A percentile compares a stretch with the other conserved stretches of the same genome.
Conservation (phyloP, 371 early-diverging fungal genomes). For the Mucor plumbeus region DNA sequence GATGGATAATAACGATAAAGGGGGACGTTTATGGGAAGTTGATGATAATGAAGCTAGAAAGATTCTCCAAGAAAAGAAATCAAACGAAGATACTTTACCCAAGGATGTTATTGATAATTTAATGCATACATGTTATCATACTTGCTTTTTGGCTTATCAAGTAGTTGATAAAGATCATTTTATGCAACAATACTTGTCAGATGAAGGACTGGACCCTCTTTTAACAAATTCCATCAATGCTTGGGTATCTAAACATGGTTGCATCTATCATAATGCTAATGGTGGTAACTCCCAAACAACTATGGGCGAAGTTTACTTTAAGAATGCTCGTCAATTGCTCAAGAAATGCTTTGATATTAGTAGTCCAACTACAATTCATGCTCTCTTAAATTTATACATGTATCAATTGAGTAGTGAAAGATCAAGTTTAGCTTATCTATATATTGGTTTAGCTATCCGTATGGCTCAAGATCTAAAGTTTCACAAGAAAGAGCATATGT, state of each 20-base stretch:
- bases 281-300: slow-evolving; percentile 34
- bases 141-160: slow-evolving; percentile 62
- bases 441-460: slow-evolving; percentile 65
- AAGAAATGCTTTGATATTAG: slow-evolving; percentile 65
- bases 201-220: slow-evolving; percentile 51
- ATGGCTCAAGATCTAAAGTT: slow-evolving; percentile 72
- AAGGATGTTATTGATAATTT: slow-evolving; percentile 44
- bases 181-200: slow-evolving; percentile 46
- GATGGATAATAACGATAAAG: slow-evolving; percentile 12
- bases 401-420: slow-evolving; percentile 63
- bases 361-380: slow-evolving; percentile 61
- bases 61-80: slow-evolving; percentile 42
- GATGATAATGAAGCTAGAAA: slow-evolving; percentile 54
- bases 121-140: slow-evolving; percentile 61
- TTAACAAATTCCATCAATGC: slow-evolving; percentile 63
- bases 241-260: slow-evolving; percentile 64
- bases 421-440: slow-evolving; percentile 62
- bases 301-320: slow-evolving; percentile 63
- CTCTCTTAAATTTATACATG: slow-evolving; percentile 66
- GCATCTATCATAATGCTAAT: slow-evolving; percentile 55
- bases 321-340: slow-evolving; percentile 59
- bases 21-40: slow-evolving; percentile 56
- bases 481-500: slow-evolving; percentile 57
- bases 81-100: slow-evolving; percentile 32
- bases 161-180: slow-evolving; percentile 61